Evolutionary conservation across 2,329 filamentous ascomycete species (phyloP), one percentile per base, ranked within the genome.

Genomic region (Calonectria honghensis): DNA sequence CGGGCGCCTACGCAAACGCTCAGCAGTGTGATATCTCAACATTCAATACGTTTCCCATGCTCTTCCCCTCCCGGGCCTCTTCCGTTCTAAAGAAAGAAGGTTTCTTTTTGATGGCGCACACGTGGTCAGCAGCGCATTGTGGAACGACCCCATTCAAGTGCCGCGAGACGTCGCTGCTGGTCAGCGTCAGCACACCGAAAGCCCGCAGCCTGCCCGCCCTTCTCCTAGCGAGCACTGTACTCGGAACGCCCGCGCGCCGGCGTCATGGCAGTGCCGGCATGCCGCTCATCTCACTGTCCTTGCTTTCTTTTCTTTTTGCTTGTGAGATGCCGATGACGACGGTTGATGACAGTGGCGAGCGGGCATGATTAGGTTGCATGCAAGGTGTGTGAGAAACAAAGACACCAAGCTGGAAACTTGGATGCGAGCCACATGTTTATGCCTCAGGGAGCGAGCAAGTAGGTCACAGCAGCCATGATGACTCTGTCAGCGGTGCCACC

Each of bases 1-100:
- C 72, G 72, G 72, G 72, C 72, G 72, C 66, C 59, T 73, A 61
- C 18, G 57, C 29, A 73, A 24, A 50, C 31, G 61, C 51, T n/a
- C 24, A 27, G 16, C 27, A 27, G 51, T 54, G 65, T 54, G 24
- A 68, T 29, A 48, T 64, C 18, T 64, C 39, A 11, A 48, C 20
- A 48, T 48, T 24, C 41, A 45, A 20, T 18, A n/a, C 16, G 41
- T 13, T 48, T 48, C 45, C n/a, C n/a, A 24, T 48, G 45, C n/a
- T 48, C 18, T 18, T n/a, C 45, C n/a, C 45, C 6, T 18, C 45
- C 45, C 20, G 45, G 45, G 9, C 54, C 54, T n/a, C n/a, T 66
- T 51, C 29, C 20, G 24, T 67, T 67, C 70, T 72, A 73, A 73
- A 73, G 64, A 73, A 73, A 68, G 65, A 52, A 67, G 32, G 48